Conservation (phyloP, 208 protist species). For the Crithidia thermophila region DNA sequence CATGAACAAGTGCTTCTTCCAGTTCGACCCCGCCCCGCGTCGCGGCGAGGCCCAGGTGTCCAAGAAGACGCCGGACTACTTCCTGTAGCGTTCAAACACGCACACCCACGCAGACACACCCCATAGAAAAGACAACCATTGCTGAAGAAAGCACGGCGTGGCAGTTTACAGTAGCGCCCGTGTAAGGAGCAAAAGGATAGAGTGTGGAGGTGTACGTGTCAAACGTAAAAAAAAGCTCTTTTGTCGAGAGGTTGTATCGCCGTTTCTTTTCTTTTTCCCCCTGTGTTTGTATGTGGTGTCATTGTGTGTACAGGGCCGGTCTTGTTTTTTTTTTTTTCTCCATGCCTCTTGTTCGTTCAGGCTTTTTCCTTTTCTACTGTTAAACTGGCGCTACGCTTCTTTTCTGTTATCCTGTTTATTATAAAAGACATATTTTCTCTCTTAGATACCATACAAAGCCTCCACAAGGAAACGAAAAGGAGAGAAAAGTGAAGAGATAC, state of each 20-base stretch:
- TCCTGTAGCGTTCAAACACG: conserved; percentile 78
- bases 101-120: too few relatives aligned
- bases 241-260: too few relatives aligned
- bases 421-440: too few relatives aligned
- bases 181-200: too few relatives aligned
- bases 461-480: too few relatives aligned
- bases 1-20: conserved; percentile 98
- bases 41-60: conserved; percentile 98
- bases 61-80: conserved; percentile 99
- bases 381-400: neutral
- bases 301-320: neutral
- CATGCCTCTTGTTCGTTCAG: neutral
- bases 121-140: neutral
- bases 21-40: conserved; percentile 99
- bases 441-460: too few relatives aligned
- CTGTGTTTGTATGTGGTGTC: neutral
- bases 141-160: neutral
- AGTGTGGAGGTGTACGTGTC: too few relatives aligned
- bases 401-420: conserved; percentile 6
- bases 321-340: conserved; percentile 15
- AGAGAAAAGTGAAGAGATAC: too few relatives aligned
- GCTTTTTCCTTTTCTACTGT: conserved; percentile 9
- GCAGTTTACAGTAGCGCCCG: too few relatives aligned
- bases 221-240: too few relatives aligned
- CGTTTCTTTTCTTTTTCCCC: neutral